Base-by-base conservation (phyloP, 768 basidiomycete genomes). In the Boletales sp. region DNA sequence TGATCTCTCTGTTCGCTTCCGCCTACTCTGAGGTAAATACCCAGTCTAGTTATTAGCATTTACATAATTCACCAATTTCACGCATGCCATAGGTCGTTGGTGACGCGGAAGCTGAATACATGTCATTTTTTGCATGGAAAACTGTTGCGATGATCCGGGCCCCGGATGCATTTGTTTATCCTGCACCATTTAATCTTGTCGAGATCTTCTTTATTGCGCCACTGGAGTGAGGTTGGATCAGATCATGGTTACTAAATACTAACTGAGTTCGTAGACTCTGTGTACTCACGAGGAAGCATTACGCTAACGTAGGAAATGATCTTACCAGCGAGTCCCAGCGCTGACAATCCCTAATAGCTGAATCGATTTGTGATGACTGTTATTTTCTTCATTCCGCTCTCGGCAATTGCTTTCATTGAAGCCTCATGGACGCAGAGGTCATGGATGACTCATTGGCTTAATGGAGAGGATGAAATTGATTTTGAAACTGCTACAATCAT, bases 1-100 rank as follows among this genome's bases (percentile, higher is more conserved):
- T 97, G 61, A 93, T 97, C 58, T 96, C 94, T n/a, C 72, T 97
- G 58, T 96, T 96, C 66, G 84, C 93, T 15, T 90, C 92, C 44
- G 92, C 93, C 1, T 95, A 95, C 61, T 82, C 85, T 11, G 93
- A 94, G 59, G 91, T 90, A 48, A 65, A 78, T 71, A n/a, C 21
- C 39, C 25, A 12, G 35, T 14, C 14, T 43, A 13, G 17, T 18
- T 35, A 18, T 30, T 8, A 11, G 11, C 10, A 3, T 12, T 18
- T 46, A n/a, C n/a, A n/a, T n/a, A 31, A 15, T 49, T 41, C 28
- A 38, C 53, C 46, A 25, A 44, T 7, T 33, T 28, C 11, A 55
- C 46, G n/a, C 25, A 35, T 47, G 21, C n/a, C 17, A 37, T 51
- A 91, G 89, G 80, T 92, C 8, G 76, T 91, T 1, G 81, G 79